Conservation (phyloP, 176 grass and related monocot genomes). For the Cocos nucifera region DNA sequence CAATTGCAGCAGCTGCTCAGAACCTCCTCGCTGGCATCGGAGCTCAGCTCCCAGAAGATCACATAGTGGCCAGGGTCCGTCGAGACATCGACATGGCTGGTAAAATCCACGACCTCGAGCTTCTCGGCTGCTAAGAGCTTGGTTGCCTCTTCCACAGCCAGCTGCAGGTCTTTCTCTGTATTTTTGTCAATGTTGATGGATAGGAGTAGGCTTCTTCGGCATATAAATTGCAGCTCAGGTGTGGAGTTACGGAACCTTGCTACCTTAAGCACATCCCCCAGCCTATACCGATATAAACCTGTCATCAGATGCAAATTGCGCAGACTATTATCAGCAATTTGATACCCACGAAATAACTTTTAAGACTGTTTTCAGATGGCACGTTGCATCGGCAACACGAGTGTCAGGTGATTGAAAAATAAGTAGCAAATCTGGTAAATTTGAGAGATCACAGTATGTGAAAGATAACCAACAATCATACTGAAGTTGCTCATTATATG, state of each 20-base stretch:
- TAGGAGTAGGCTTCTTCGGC: slow-evolving; percentile 57
- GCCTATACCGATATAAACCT: slow-evolving; percentile 71
- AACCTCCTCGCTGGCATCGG: slow-evolving; percentile 30
- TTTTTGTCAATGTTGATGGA: slow-evolving; percentile 94
- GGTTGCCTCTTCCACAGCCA: slow-evolving; percentile 42
- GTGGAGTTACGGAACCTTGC: slow-evolving; percentile 72
- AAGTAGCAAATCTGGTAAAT: too few relatives aligned
- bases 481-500: too few relatives aligned
- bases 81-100: slow-evolving; percentile 50
- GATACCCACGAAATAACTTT: too few relatives aligned
- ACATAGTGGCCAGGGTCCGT: slow-evolving; percentile 67
- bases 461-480: too few relatives aligned
- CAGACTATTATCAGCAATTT: too few relatives aligned
- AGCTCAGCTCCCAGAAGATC: slow-evolving; percentile 67
- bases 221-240: slow-evolving; percentile 70
- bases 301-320: neutral
- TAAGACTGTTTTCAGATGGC: too few relatives aligned
- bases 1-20: slow-evolving; percentile 70
- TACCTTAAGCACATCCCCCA: slow-evolving; percentile 67
- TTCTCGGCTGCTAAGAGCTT: slow-evolving; percentile 56
- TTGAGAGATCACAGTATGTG: too few relatives aligned
- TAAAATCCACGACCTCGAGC: slow-evolving; percentile 81
- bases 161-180: slow-evolving; percentile 75
- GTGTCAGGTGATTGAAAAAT: too few relatives aligned
- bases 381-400: too few relatives aligned